Evolutionary conservation across 73 alveolate species (phyloP).

Genomic region (Breviolum minutum): DNA sequence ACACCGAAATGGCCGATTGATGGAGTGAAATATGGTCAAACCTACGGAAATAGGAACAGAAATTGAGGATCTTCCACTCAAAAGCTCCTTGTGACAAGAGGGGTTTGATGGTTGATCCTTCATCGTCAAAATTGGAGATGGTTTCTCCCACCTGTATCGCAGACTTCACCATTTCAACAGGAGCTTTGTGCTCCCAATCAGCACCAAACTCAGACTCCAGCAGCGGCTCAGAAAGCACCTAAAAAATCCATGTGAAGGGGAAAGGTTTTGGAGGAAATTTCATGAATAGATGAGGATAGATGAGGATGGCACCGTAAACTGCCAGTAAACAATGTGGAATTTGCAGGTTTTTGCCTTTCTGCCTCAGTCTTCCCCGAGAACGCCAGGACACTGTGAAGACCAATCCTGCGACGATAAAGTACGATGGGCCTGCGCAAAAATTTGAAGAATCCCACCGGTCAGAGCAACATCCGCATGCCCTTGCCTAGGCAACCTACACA

Average conservation of each 20-base stretch:
- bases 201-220: conserved; percentile 89
- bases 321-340: neutral
- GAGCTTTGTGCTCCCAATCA: conserved; percentile 93
- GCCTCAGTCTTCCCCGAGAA: no score
- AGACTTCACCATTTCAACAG: conserved; percentile 86
- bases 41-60: no score
- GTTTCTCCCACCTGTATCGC: conserved; percentile 38
- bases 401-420: conserved; percentile 75
- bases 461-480: no score
- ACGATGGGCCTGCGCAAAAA: conserved; percentile 49
- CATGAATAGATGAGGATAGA: neutral
- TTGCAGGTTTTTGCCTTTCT: no score
- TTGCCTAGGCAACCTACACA: no score
- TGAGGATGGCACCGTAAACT: neutral
- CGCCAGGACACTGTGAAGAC: conserved; percentile 59
- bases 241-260: neutral
- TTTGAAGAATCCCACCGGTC: no score
- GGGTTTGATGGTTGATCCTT: neutral
- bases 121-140: neutral
- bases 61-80: neutral
- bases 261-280: neutral
- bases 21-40: neutral
- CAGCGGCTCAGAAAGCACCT: conserved; percentile 87
- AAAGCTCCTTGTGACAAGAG: neutral
- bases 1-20: no score